phyloP scores from a whole-genome alignment of 2,329 filamentous ascomycete genomes.

The Pezicula carpinea region DNA sequence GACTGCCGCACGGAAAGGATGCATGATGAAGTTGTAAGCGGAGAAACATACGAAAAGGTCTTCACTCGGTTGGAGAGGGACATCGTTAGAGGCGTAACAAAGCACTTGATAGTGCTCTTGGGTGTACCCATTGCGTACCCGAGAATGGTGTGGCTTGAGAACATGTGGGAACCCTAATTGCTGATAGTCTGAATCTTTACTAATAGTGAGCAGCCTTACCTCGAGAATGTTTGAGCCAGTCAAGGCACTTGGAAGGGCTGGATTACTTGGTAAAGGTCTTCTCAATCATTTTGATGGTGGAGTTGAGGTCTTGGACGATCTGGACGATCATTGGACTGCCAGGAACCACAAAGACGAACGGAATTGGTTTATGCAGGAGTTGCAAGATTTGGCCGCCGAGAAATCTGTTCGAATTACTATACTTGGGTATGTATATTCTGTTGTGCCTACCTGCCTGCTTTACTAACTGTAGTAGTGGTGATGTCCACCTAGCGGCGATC shows the following conservation, averaged over 20 bases:
- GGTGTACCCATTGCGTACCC: conserved; percentile 83
- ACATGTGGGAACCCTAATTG: conserved; percentile 46
- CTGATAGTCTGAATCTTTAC: conserved; percentile 10
- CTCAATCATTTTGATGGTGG: conserved; percentile 89
- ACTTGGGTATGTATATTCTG: conserved; percentile 50
- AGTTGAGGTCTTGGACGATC: conserved; percentile 84
- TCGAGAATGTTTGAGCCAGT: conserved; percentile 82
- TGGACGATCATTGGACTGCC: conserved; percentile 97
- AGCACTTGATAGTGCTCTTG: conserved; percentile 83
- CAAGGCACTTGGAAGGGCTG: conserved; percentile 80
- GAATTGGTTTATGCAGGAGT: conserved; percentile 78
- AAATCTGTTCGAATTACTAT: conserved; percentile 91
- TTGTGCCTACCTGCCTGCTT: background rate
- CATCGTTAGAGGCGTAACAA: conserved; percentile 76
- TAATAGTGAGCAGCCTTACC: conserved; percentile 58
- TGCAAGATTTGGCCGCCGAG: conserved; percentile 89
- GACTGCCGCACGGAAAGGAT: conserved; percentile 91
- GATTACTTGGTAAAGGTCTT: conserved; percentile 69
- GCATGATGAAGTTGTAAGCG: conserved; percentile 72
- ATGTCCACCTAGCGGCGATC: conserved; percentile 87
- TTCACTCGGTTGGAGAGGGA: conserved; percentile 83
- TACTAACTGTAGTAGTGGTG: conserved; percentile 56
- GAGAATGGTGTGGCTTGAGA: conserved; percentile 68
- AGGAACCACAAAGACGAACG: conserved; percentile 91
- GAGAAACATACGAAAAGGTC: conserved; percentile 79